phyloP scores from a whole-genome alignment of 805 yeast species.

The Candida sakaeoensis region DNA sequence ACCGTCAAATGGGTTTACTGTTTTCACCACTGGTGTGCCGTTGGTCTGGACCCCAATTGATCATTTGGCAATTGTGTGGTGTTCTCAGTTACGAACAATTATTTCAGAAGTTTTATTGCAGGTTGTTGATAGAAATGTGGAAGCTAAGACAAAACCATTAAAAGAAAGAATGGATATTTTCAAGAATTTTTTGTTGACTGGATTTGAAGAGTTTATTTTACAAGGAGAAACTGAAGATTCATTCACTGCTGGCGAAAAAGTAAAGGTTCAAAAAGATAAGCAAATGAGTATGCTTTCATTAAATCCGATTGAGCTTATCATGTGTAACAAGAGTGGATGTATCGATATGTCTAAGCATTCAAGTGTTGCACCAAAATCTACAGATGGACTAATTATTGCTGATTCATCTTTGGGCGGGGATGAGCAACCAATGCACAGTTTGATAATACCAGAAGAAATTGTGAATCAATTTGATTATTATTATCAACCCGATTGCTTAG shows the following conservation, averaged over 20 bases:
- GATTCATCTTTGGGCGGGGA: constrained; percentile 59
- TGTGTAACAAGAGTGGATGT: constrained; percentile 32
- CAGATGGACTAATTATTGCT: constrained; percentile 29
- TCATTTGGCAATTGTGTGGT: constrained; percentile 95
- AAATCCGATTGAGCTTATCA: constrained; percentile 7
- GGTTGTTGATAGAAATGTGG: constrained; percentile 47
- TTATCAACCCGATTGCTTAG: not conserved
- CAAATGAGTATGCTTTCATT: constrained; percentile 3
- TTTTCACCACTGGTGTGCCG: constrained; percentile 82
- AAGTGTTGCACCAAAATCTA: constrained; percentile 50
- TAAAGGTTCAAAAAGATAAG: constrained; percentile 8
- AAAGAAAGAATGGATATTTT: constrained; percentile 57
- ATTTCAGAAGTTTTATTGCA: constrained; percentile 59
- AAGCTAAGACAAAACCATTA: constrained; percentile 51
- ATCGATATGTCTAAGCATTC: constrained; percentile 37
- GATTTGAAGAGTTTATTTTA: constrained; percentile 41
- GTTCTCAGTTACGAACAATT: constrained; percentile 74
- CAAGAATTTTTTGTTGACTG: constrained; percentile 44
- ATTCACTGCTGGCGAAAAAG: constrained; percentile 1
- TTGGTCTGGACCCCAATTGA: constrained; percentile 92
- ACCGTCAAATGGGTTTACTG: constrained; percentile 71
- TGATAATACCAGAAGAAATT: not conserved
- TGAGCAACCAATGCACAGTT: constrained; percentile 25
- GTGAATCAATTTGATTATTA: not conserved
- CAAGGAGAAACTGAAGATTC: not conserved